Conservation (phyloP, 2,329 filamentous ascomycete genomes). For the Cercospora citrullina region DNA sequence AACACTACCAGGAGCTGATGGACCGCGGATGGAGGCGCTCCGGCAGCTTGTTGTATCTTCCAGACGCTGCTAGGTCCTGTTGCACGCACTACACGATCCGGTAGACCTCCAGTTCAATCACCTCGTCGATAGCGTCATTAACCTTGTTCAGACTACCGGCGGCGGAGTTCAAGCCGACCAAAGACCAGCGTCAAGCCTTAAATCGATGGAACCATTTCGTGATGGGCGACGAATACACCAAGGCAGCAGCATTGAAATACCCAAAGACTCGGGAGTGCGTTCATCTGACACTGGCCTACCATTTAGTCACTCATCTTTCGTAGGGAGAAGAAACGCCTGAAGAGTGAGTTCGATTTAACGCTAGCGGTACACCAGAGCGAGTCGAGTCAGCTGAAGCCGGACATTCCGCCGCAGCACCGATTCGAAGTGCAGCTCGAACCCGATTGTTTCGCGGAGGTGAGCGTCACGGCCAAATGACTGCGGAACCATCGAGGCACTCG, state of each 20-base stretch:
- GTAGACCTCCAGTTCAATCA: conserved; percentile 31
- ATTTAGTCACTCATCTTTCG: neutral
- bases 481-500: neutral
- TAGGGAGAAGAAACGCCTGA: conserved; percentile 60
- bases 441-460: conserved; percentile 63
- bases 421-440: conserved; percentile 70
- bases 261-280: conserved; percentile 67
- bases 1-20: conserved; percentile 70
- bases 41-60: conserved; percentile 69
- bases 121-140: neutral
- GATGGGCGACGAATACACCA: conserved; percentile 66
- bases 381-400: conserved; percentile 50
- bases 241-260: conserved; percentile 62
- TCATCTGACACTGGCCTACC: neutral
- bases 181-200: conserved; percentile 71
- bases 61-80: conserved; percentile 76
- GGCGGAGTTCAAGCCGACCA: conserved; percentile 62
- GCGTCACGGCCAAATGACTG: neutral
- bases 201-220: conserved; percentile 75
- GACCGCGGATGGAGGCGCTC: conserved; percentile 74
- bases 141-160: conserved; percentile 58
- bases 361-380: conserved; percentile 72
- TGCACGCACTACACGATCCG: conserved; percentile 87
- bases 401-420: conserved; percentile 60
- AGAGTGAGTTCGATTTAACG: conserved; percentile 66